phyloP scores from a whole-genome alignment of 306 rosid genomes.

The apple (Malus domestica) region DNA sequence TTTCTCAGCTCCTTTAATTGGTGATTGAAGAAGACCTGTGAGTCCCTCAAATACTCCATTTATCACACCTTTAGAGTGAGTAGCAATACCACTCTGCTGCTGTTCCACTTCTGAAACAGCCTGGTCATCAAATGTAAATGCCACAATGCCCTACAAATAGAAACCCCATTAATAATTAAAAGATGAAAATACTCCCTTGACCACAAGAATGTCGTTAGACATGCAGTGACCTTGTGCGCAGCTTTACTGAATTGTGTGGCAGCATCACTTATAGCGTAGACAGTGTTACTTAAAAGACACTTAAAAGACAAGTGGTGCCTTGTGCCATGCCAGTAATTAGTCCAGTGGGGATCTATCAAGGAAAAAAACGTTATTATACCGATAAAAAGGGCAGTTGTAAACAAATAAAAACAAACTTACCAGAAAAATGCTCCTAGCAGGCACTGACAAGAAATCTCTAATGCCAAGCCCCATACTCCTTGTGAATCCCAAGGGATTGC shows the following conservation, averaged over 20 bases:
- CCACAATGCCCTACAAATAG: slow-evolving; percentile 75
- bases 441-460: too few species aligned
- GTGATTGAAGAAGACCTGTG: slow-evolving; percentile 95
- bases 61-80: slow-evolving; percentile 74
- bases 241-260: slow-evolving; percentile 95
- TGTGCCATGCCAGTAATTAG: too few species aligned
- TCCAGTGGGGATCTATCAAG: too few species aligned
- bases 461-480: too few species aligned
- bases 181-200: not conserved
- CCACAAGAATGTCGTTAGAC: slow-evolving; percentile 6
- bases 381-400: too few species aligned
- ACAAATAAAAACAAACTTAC: too few species aligned
- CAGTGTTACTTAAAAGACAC: slow-evolving; percentile 36
- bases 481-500: slow-evolving; percentile 27
- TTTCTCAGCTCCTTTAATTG: slow-evolving; percentile 87
- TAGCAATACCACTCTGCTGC: slow-evolving; percentile 48
- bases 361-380: too few species aligned
- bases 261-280: slow-evolving; percentile 91
- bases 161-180: slow-evolving; percentile 11
- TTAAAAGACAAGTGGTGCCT: too few species aligned
- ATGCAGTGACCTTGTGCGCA: slow-evolving; percentile 74
- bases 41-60: slow-evolving; percentile 91
- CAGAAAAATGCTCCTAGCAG: too few species aligned
- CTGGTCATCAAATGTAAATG: slow-evolving; percentile 91
- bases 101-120: slow-evolving; percentile 60